A percentile compares a stretch with the other conserved stretches of the same genome.
phyloP scores from a whole-genome alignment of 768 basidiomycete species.

The Suillus spraguei region DNA sequence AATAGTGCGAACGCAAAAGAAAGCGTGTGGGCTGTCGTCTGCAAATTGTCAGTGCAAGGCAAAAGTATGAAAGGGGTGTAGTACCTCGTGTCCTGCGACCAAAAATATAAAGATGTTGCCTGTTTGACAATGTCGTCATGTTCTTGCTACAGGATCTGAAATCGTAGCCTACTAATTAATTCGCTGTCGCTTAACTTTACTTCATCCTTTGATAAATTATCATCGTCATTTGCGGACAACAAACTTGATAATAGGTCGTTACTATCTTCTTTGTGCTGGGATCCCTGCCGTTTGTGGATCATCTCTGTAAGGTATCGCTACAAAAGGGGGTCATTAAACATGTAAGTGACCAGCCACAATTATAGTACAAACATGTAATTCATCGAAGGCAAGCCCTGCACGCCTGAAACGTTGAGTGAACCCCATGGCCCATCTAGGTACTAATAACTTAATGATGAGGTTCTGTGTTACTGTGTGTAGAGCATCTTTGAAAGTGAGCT shows the following conservation, averaged over 20 bases:
- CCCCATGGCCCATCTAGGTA: conserved; percentile 44
- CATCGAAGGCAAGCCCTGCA: conserved; percentile 41
- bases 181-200: conserved; percentile 46
- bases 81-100: conserved; percentile 62
- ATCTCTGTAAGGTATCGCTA: conserved; percentile 54
- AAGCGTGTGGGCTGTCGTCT: too few relatives aligned
- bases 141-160: background rate
- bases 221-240: conserved; percentile 50
- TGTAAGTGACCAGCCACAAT: background rate
- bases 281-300: conserved; percentile 45
- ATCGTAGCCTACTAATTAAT: conserved; percentile 34
- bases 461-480: conserved; percentile 45
- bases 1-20: conserved; percentile 26
- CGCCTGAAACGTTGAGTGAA: conserved; percentile 36
- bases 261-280: conserved; percentile 40
- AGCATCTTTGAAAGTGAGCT: conserved; percentile 52
- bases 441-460: conserved; percentile 38
- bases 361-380: conserved; percentile 38
- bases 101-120: conserved; percentile 38
- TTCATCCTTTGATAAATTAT: conserved; percentile 24
- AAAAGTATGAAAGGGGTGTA: background rate
- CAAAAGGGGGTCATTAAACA: background rate
- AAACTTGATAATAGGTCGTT: conserved; percentile 57
- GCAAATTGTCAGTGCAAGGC: conserved; percentile 17
- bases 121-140: conserved; percentile 9